Base-by-base conservation (phyloP, 2,329 filamentous ascomycete genomes). In the Dactylonectria estremocensis region DNA sequence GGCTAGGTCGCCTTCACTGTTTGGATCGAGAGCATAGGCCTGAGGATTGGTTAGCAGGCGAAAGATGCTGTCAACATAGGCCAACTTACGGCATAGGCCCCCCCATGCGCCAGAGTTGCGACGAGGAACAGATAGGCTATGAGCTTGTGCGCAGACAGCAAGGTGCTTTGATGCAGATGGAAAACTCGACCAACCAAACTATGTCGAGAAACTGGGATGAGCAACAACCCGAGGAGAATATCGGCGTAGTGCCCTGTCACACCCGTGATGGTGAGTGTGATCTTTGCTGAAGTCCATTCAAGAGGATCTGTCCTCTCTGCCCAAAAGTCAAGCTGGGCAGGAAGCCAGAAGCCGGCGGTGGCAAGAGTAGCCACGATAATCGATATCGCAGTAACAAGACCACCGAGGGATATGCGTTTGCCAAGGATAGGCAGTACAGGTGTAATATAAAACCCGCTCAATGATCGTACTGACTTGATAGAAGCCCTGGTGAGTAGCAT, bases 171-270 rank as follows among this genome's bases (percentile, higher is more conserved):
- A 35, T 68, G 55, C 10, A 68, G 9, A 14, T 50, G 43, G 16
- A 68, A 68, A 13, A 50, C 66, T n/a, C 35, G 49, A 6, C 61
- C 56, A 14, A 65, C 24, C 9, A 65, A 40, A n/a, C 49, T 67
- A 24, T 64, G 55, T 24, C 61, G 49, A 11, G 66, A 68, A 18
- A 65, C 55, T 10, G 61, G 61, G 10, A 64, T 52, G 10, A 68
- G 50, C 50, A 68, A 52, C 37, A 68, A 28, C 1, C 66, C 61
- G 5, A 68, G 53, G 5, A 65, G 49, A 33, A 68, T 61, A 13
- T 66, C 66, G 3, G 66, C 66, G 28, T 65, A 68, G 33, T 68
- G 61, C 7, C 62, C 66, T 10, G 56, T 66, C 2, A 68, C 66
- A 2, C 66, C 56, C 3, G 56, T 66, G 28, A 52, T 35, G 3